These are phyloP conservation scores for Suillus plorans DNA, from an alignment of 768 basidiomycete genomes.

Conservation along the genomic window DNA sequence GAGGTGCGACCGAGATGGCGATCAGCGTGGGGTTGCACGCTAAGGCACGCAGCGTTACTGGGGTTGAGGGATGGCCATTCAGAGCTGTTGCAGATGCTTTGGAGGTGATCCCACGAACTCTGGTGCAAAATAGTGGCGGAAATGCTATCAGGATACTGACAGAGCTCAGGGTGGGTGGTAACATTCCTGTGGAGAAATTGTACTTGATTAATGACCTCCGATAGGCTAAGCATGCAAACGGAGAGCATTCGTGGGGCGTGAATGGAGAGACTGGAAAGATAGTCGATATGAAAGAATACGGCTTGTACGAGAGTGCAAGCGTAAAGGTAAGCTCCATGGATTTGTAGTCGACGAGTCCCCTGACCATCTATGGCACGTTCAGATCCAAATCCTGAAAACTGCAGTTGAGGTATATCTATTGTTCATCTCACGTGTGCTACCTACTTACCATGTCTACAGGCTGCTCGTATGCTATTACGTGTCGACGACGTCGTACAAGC, in stretches of 20 bases:
- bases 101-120: slow-evolving; percentile 94
- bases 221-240: slow-evolving; percentile 93
- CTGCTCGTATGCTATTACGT: slow-evolving; percentile 85
- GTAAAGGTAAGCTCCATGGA: slow-evolving; percentile 66
- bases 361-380: neutral
- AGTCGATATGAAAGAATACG: slow-evolving; percentile 93
- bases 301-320: slow-evolving; percentile 92
- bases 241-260: slow-evolving; percentile 90
- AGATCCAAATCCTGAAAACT: slow-evolving; percentile 96
- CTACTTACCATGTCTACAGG: slow-evolving; percentile 39
- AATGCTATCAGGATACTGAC: slow-evolving; percentile 93
- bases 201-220: neutral
- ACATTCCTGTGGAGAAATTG: neutral
- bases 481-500: slow-evolving; percentile 95
- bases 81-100: slow-evolving; percentile 93
- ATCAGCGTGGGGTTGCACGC: slow-evolving; percentile 84
- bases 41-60: slow-evolving; percentile 76
- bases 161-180: slow-evolving; percentile 74
- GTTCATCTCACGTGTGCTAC: neutral
- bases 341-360: neutral
- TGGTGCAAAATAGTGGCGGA: slow-evolving; percentile 94
- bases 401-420: slow-evolving; percentile 74
- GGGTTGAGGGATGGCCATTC: slow-evolving; percentile 90
- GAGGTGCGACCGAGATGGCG: slow-evolving; percentile 98
- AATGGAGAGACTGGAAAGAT: slow-evolving; percentile 96